Conservation (phyloP, 2,329 filamentous ascomycete species). For the Stachybotrys elegans region DNA sequence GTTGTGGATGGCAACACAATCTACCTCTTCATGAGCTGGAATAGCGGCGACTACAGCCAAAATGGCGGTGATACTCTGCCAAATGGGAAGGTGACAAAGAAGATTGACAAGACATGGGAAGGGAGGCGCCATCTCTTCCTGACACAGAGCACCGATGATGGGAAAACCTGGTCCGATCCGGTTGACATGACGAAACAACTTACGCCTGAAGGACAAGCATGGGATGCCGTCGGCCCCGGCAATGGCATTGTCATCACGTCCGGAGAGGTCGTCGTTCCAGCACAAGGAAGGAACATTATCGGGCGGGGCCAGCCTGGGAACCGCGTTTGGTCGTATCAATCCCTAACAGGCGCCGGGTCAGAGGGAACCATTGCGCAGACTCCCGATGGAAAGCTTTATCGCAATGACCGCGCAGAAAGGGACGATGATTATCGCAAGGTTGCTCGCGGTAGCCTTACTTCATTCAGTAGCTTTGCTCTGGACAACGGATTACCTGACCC, state of each 20-base stretch:
- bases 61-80: constrained; percentile 15
- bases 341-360: constrained; percentile 9
- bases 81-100: constrained; percentile 13
- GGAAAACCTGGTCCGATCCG: constrained; percentile 16
- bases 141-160: constrained; percentile 17
- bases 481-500: constrained; percentile 13
- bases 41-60: constrained; percentile 19
- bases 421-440: constrained; percentile 9
- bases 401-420: constrained; percentile 11
- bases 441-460: constrained; percentile 9
- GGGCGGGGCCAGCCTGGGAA: constrained; percentile 13
- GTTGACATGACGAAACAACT: constrained; percentile 15
- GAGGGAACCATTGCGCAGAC: constrained; percentile 14
- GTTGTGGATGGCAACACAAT: constrained; percentile 23
- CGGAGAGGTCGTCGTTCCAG: constrained; percentile 16
- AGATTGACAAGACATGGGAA: constrained; percentile 14
- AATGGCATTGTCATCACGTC: constrained; percentile 13
- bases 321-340: constrained; percentile 13
- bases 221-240: constrained; percentile 18
- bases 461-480: constrained; percentile 8
- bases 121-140: constrained; percentile 18
- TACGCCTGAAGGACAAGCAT: constrained; percentile 11
- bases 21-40: constrained; percentile 25
- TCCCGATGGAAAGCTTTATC: constrained; percentile 11
- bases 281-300: constrained; percentile 16